Evolutionary conservation across 2,329 filamentous ascomycete genomes (phyloP).

Genomic region (Conoideocrella luteorostrata): DNA sequence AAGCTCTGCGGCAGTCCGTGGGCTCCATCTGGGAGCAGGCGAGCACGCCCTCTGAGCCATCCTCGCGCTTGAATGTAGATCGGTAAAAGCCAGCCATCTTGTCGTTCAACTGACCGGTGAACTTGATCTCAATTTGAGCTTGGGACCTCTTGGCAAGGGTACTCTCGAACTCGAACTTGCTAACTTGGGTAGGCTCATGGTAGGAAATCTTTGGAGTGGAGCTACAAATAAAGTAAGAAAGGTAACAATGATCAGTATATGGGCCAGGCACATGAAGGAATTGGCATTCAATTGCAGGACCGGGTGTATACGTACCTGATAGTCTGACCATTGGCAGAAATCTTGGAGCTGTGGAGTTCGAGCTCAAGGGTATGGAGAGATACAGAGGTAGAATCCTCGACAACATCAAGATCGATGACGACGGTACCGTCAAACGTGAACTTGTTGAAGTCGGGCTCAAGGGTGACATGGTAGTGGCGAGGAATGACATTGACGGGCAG

Average conservation of each 20-base stretch:
- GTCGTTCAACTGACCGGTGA: conserved; percentile 76
- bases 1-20: conserved; percentile 85
- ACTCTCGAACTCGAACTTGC: conserved; percentile 72
- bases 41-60: conserved; percentile 74
- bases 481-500: conserved; percentile 89
- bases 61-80: conserved; percentile 79
- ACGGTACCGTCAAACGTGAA: conserved; percentile 80
- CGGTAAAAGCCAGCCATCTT: conserved; percentile 98
- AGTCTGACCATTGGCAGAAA: conserved; percentile 40
- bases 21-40: conserved; percentile 96
- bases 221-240: conserved; percentile 7
- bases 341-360: conserved; percentile 62
- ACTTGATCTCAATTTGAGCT: conserved; percentile 55
- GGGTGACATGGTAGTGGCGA: conserved; percentile 81
- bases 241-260: too few species aligned
- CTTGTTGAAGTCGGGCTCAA: conserved; percentile 85
- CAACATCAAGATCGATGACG: conserved; percentile 78
- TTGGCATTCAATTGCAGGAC: too few species aligned
- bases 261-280: too few species aligned
- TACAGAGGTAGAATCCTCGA: conserved; percentile 76
- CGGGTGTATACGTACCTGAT: too few species aligned
- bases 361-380: conserved; percentile 84
- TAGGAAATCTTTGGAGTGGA: conserved; percentile 50
- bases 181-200: conserved; percentile 74
- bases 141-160: conserved; percentile 67